Evolutionary conservation across 306 rosid species (phyloP).

Genomic region (Parietaria judaica): DNA sequence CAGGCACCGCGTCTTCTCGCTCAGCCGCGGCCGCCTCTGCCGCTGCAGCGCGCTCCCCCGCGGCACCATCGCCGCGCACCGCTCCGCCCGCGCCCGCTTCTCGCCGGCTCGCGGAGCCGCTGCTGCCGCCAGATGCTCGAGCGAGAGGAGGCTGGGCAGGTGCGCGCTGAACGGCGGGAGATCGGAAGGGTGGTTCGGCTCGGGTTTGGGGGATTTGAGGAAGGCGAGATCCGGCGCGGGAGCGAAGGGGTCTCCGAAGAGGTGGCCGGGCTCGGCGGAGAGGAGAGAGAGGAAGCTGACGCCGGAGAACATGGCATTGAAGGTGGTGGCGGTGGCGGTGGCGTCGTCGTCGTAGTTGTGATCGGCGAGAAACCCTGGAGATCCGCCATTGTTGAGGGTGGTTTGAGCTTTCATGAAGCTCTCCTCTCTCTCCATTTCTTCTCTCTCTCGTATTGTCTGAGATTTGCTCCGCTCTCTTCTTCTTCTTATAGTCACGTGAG

Average conservation of each 20-base stretch:
- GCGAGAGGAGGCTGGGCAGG: slow-evolving; percentile 46
- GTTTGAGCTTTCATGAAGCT: slow-evolving; percentile 1
- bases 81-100: not conserved
- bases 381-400: not conserved
- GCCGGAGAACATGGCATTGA: slow-evolving; percentile 44
- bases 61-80: not conserved
- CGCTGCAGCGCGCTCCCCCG: slow-evolving; percentile 36
- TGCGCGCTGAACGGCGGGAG: slow-evolving; percentile 2
- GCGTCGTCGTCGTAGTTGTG: slow-evolving; percentile 11
- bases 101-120: not conserved
- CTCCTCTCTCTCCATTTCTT: not conserved
- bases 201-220: not conserved
- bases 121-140: slow-evolving; percentile 14
- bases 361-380: not conserved
- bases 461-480: no score
- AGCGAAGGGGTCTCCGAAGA: no score
- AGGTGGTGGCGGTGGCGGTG: slow-evolving; percentile 33
- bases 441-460: no score
- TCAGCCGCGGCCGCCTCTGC: slow-evolving; percentile 54
- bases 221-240: no score
- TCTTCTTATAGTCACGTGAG: no score
- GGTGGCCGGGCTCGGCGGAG: slow-evolving; percentile 4
- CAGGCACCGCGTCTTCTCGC: slow-evolving; percentile 77
- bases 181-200: not conserved
- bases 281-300: slow-evolving; percentile 44